These are phyloP conservation scores for Hymenoscyphus fraxineus DNA, from an alignment of 2,329 filamentous ascomycete genomes.

Conservation along the genomic window DNA sequence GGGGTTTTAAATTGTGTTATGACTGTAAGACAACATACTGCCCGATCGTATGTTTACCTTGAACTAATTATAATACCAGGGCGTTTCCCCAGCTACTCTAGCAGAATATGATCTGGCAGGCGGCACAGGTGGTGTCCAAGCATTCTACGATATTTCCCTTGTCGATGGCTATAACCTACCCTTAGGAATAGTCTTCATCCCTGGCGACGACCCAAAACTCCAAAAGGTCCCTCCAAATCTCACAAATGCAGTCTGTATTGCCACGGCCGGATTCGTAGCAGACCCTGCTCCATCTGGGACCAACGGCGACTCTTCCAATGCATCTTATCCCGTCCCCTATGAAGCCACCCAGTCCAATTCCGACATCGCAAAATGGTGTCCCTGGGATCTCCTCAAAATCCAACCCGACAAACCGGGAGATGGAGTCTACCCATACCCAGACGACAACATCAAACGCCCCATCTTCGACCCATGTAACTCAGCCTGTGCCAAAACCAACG, in stretches of 20 bases:
- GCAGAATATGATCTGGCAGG: conserved; percentile 77
- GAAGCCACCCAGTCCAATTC: conserved; percentile 56
- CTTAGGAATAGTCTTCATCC: conserved; percentile 58
- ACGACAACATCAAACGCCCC: conserved; percentile 67
- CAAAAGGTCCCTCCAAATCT: conserved; percentile 67
- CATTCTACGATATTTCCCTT: conserved; percentile 80
- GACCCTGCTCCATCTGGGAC: conserved; percentile 50
- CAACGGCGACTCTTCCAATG: conserved; percentile 54
- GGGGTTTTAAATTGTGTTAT: conserved; percentile 65
- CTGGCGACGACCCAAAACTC: conserved; percentile 57
- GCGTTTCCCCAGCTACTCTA: conserved; percentile 69
- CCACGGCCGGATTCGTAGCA: conserved; percentile 59
- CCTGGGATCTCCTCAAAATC: conserved; percentile 69
- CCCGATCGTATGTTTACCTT: background rate
- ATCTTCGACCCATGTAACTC: conserved; percentile 75
- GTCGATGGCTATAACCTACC: conserved; percentile 84
- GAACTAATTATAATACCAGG: conserved; percentile 44
- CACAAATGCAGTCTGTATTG: conserved; percentile 74
- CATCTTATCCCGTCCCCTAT: conserved; percentile 63
- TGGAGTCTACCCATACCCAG: conserved; percentile 76
- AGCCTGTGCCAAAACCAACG: conserved; percentile 67
- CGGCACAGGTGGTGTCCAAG: conserved; percentile 56
- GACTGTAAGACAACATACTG: conserved; percentile 50
- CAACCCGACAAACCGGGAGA: conserved; percentile 67
- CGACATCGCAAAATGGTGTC: conserved; percentile 68